These are phyloP conservation scores for Cercospora nicotianae DNA, from an alignment of 2,329 filamentous ascomycete species.

Conservation along the genomic window DNA sequence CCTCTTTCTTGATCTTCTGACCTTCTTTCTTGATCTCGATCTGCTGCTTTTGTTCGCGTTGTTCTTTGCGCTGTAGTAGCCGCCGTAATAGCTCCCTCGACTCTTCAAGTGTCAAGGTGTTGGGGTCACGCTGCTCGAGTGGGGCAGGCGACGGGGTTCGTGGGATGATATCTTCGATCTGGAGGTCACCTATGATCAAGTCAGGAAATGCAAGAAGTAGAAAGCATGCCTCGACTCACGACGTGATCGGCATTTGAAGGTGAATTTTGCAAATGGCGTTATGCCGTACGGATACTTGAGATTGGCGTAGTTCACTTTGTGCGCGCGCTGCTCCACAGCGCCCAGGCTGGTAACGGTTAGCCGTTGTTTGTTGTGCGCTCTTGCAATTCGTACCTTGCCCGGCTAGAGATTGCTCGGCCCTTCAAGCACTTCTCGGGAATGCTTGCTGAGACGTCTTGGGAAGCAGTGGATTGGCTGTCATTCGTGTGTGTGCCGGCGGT, in stretches of 20 bases:
- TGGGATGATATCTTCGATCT: slow-evolving; percentile 33
- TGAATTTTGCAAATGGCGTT: slow-evolving; percentile 24
- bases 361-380: background rate
- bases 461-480: background rate
- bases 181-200: slow-evolving; percentile 29
- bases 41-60: slow-evolving; percentile 12
- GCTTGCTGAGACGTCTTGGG: background rate
- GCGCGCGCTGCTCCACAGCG: background rate
- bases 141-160: slow-evolving; percentile 31
- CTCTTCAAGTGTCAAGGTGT: slow-evolving; percentile 29
- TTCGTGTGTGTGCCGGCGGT: background rate
- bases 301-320: background rate
- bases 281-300: slow-evolving; percentile 24
- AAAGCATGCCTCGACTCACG: slow-evolving; percentile 20
- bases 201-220: background rate
- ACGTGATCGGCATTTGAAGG: slow-evolving; percentile 34
- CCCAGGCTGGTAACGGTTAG: slow-evolving; percentile 17
- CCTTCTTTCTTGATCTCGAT: slow-evolving; percentile 22
- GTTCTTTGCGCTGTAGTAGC: slow-evolving; percentile 11
- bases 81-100: slow-evolving; percentile 28
- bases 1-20: slow-evolving; percentile 27
- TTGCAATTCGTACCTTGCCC: slow-evolving; percentile 25
- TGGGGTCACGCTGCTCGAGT: slow-evolving; percentile 33
- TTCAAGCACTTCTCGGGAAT: slow-evolving; percentile 34
- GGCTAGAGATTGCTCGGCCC: slow-evolving; percentile 31